Evolutionary conservation across 129 eudicot species (phyloP), one percentile per base, ranked within the genome.

Genomic region (Flaveria sonorensis): DNA sequence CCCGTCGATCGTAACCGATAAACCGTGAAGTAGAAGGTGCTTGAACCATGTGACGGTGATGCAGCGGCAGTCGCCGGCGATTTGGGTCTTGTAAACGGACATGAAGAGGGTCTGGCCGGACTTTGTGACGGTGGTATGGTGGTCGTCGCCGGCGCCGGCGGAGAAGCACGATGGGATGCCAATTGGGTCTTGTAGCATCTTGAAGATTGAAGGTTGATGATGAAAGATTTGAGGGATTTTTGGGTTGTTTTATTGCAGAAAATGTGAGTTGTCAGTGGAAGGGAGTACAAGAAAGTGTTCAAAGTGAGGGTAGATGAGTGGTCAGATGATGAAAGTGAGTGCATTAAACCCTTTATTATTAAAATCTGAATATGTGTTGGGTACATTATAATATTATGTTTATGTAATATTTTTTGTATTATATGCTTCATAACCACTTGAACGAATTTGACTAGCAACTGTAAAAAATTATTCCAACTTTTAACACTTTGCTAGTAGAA

Each of bases 1-100:
- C 5, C 93, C 98, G 43, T 86, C 89, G 1, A 94, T 79, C 0
- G 98, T 84, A 0, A 94, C 90, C 0, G 98, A 91, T 16, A 94
- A 74, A 43, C 97, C 97, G 16, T 91, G 98, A 46, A 94, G 93
- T 18, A 94, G 75, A 24, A 94, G 71, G 46, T 91, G 86, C 88
- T 91, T 94, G 88, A 92, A 94, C 98, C 98, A 91, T 23, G 97
- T 91, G 50, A 94, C 80, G 1, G 98, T 94, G 78, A 94, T 92
- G 71, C 85, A 77, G 11, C 96, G 88, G 73, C 77, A 73, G 74
- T 86, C 76, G 64, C 85, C 89, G 15, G 86, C 88, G 2, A 94
- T 77, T 46, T 80, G 91, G 30, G 97, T 91, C 20, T 85, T 81
- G 81, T 88, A 91, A 4, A 89, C 89, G 9, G 97, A 88, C 86